Evolutionary conservation across 768 basidiomycete genomes (phyloP).

Genomic region (Chalciporus pseudorubinellus): DNA sequence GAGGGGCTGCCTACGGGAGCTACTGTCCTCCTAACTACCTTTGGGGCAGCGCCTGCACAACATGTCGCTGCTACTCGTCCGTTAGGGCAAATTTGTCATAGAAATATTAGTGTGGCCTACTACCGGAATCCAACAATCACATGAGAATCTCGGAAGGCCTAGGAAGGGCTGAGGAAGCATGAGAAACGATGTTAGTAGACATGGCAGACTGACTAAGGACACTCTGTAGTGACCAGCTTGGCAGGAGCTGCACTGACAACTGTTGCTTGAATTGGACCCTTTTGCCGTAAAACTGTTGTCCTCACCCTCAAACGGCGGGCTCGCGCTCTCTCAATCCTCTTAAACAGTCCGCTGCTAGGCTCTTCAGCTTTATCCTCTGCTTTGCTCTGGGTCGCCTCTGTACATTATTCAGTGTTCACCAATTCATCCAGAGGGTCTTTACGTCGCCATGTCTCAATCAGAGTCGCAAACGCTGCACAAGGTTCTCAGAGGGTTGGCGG

Average conservation of each 20-base stretch:
- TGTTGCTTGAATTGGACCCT: neutral
- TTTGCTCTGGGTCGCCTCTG: neutral
- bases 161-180: too few species aligned
- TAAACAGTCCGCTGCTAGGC: neutral
- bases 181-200: neutral
- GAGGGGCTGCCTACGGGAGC: too few species aligned
- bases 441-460: slow-evolving; percentile 26
- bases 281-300: neutral
- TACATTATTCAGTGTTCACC: slow-evolving; percentile 16
- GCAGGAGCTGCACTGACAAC: neutral
- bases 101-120: too few species aligned
- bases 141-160: too few species aligned
- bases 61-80: too few species aligned
- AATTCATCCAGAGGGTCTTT: neutral
- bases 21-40: too few species aligned
- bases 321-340: neutral
- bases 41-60: too few species aligned
- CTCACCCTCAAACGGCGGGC: neutral
- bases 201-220: too few species aligned
- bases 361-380: neutral
- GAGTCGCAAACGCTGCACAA: slow-evolving; percentile 56
- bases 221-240: neutral
- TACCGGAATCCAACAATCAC: too few species aligned
- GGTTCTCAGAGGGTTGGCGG: slow-evolving; percentile 66
- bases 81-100: too few species aligned